These are phyloP conservation scores for Zasmidium cellare DNA, from an alignment of 2,329 filamentous ascomycete genomes.

Conservation along the genomic window DNA sequence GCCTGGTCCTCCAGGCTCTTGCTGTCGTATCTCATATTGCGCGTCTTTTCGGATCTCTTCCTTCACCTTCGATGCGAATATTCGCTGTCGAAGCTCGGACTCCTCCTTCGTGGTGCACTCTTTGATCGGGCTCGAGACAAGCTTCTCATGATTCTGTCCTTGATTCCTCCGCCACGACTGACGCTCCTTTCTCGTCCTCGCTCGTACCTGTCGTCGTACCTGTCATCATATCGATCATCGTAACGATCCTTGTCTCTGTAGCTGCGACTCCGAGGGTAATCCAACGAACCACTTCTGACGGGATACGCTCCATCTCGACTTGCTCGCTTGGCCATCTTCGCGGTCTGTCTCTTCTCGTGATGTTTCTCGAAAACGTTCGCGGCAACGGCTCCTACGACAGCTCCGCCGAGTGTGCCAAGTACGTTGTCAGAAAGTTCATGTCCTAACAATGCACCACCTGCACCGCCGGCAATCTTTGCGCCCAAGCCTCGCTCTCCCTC, in stretches of 20 bases:
- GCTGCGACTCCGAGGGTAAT: conserved; percentile 15
- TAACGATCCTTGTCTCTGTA: conserved; percentile 4
- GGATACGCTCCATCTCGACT: conserved; percentile 15
- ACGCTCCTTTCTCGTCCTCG: not conserved
- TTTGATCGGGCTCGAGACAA: conserved; percentile 1
- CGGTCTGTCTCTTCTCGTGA: conserved; percentile 24
- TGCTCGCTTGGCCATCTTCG: conserved; percentile 13
- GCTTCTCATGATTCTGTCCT: conserved; percentile 2
- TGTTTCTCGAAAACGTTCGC: conserved; percentile 26
- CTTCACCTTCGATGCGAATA: conserved; percentile 2
- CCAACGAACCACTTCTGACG: conserved; percentile 13
- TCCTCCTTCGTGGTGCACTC: conserved; percentile 3
- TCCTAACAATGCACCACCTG: conserved; percentile 29
- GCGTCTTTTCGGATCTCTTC: not conserved
- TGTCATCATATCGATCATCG: not conserved
- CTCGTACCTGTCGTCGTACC: not conserved
- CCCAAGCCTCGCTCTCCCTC: conserved; percentile 30
- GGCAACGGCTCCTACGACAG: conserved; percentile 28
- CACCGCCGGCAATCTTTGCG: conserved; percentile 29
- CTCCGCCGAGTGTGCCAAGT: conserved; percentile 28
- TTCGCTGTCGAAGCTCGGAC: conserved; percentile 6
- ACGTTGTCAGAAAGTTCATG: conserved; percentile 24
- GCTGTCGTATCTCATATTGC: not conserved
- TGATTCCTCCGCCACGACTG: not conserved
- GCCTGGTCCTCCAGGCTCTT: not conserved